Conservation (phyloP, 106 monocot species). For the Acorus gramineus region DNA sequence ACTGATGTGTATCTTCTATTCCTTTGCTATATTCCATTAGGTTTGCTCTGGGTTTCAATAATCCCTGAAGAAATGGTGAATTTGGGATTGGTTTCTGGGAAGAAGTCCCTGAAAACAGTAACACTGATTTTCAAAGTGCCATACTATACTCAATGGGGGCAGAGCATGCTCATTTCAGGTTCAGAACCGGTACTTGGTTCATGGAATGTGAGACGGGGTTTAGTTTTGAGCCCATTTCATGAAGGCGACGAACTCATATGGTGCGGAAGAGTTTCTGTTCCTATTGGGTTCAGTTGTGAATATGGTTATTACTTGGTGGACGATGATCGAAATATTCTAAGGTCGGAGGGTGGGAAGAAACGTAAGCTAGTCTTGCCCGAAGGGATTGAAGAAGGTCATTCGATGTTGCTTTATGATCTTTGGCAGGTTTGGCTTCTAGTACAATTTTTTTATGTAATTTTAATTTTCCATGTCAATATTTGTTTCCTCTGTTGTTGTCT, state of each 20-base stretch:
- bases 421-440: conserved; percentile 57
- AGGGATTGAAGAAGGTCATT: conserved; percentile 44
- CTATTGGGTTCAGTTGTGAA: conserved; percentile 48
- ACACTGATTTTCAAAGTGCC: conserved; percentile 63
- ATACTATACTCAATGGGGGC: conserved; percentile 87
- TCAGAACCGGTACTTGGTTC: conserved; percentile 57
- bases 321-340: conserved; percentile 59
- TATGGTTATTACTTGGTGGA: conserved; percentile 83
- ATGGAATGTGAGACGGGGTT: conserved; percentile 66
- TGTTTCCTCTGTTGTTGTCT: background rate
- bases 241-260: conserved; percentile 70
- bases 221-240: conserved; percentile 55
- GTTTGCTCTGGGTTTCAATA: background rate
- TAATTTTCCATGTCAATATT: background rate
- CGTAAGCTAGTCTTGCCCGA: conserved; percentile 50
- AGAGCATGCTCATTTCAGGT: conserved; percentile 66
- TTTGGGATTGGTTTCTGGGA: conserved; percentile 18
- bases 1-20: too few relatives aligned
- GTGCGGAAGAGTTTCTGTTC: conserved; percentile 50
- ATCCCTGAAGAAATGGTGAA: conserved; percentile 23
- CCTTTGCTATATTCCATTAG: conserved; percentile 1
- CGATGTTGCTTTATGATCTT: conserved; percentile 66
- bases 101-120: conserved; percentile 34
- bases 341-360: conserved; percentile 63
- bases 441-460: background rate